Base-by-base conservation (phyloP, 345 rosid species). In the Lumnitzera littorea region DNA sequence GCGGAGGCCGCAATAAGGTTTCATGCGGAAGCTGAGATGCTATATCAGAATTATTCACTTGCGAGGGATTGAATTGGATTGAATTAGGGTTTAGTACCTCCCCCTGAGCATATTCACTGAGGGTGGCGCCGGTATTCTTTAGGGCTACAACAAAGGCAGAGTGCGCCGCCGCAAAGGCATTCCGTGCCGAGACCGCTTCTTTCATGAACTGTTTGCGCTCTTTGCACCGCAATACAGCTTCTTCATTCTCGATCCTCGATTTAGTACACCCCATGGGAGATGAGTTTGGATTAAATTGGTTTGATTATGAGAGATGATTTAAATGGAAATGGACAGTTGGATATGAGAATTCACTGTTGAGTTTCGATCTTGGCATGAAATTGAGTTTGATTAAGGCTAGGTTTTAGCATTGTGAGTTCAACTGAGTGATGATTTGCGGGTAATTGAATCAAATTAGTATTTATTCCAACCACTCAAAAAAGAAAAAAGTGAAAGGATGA, bases 161-260 rank as follows among this genome's bases (percentile, higher is more conserved):
- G 82, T 94, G 96, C 1, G 97, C 91, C n/a, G 99, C 95, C 61
- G 99, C 96, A 74, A 94, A 94, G 64, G 97, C 96, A 79, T 94
- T 94, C 24, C 99, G 89, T 14, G 71, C 62, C 0, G 77, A 59
- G 43, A 91, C 91, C 3, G 95, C 96, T 0, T 84, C 88, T 69
- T 78, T 90, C 95, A 94, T 86, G 66, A 66, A 48, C 36, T 53
- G 73, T 71, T 83, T 91, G 17, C 99, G 83, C 0, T 79, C 84
- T 73, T 82, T 90, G 79, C 99, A 94, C 10, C 99, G 86, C 13
- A 71, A 7, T 4, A 94, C 96, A 0, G 95, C 87, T 67, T 94
- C 97, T 64, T 94, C 99, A 65, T 88, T 88, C 80, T 94, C 96
- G 84, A 94, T 91, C 87, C 77, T 91, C 12, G 99, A 94, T 54